A percentile compares a stretch with the other conserved stretches of the same genome.
These are phyloP conservation scores for Zalaria obscura DNA, from an alignment of 2,329 filamentous ascomycete genomes.

Conservation along the genomic window DNA sequence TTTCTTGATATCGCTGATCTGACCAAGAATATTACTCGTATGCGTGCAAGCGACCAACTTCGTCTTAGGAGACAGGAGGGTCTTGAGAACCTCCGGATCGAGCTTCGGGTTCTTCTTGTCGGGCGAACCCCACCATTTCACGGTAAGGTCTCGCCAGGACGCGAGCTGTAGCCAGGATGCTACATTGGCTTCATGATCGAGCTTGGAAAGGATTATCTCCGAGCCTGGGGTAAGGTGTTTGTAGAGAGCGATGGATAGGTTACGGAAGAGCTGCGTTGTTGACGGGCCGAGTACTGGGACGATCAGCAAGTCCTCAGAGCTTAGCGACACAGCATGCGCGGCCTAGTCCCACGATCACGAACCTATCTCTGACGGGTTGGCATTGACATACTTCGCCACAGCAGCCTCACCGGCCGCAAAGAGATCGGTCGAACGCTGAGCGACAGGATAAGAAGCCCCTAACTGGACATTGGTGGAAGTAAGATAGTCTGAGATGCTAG, in stretches of 20 bases:
- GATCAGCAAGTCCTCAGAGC: not conserved
- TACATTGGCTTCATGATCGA: conserved; percentile 70
- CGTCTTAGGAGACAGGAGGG: conserved; percentile 49
- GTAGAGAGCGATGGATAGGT: conserved; percentile 44
- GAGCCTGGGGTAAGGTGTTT: conserved; percentile 42
- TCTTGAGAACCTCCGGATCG: conserved; percentile 39
- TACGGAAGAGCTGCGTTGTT: conserved; percentile 64
- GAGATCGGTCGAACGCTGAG: conserved; percentile 42
- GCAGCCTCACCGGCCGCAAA: conserved; percentile 49
- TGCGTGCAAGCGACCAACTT: conserved; percentile 61
- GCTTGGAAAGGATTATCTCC: conserved; percentile 49
- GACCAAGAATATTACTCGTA: conserved; percentile 59
- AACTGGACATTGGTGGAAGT: conserved; percentile 59
- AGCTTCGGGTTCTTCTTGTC: conserved; percentile 43
- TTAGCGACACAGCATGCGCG: no score
- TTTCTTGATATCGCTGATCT: conserved; percentile 47
- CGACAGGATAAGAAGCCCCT: conserved; percentile 52
- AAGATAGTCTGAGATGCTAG: conserved; percentile 52
- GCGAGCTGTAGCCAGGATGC: conserved; percentile 60
- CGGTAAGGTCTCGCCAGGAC: conserved; percentile 39
- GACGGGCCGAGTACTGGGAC: conserved; percentile 53
- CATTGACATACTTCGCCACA: conserved; percentile 58
- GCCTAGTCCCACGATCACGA: no score
- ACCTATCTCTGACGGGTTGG: conserved; percentile 15
- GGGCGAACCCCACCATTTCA: conserved; percentile 52